phyloP scores from a whole-genome alignment of 1,284 basidiomycete genomes.

The Microbotryum saponariae region DNA sequence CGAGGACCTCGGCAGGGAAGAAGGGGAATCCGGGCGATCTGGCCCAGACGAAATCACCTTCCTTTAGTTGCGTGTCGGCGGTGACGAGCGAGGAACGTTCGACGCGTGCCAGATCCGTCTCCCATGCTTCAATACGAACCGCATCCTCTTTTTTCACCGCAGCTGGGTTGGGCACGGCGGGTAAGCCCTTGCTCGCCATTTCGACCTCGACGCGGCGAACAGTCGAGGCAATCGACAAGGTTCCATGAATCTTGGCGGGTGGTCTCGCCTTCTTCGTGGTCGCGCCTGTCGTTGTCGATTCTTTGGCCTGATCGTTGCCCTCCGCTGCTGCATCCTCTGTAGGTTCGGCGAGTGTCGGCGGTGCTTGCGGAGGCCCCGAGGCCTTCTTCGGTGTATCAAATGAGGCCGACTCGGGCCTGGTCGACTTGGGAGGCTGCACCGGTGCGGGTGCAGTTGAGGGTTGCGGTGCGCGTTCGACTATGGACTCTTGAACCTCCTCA shows the following conservation, averaged over 20 bases:
- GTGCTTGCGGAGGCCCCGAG: too few relatives aligned
- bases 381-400: too few relatives aligned
- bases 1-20: slow-evolving; percentile 44
- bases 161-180: too few relatives aligned
- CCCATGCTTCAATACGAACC: not conserved
- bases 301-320: slow-evolving; percentile 4
- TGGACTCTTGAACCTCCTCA: slow-evolving; percentile 1
- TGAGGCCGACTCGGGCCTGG: too few relatives aligned
- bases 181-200: not conserved
- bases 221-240: not conserved
- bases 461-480: slow-evolving; percentile 8
- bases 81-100: not conserved
- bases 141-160: not conserved
- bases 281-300: not conserved
- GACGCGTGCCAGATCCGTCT: slow-evolving; percentile 1
- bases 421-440: too few relatives aligned
- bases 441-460: too few relatives aligned
- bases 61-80: too few relatives aligned
- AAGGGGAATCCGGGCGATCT: slow-evolving; percentile 37
- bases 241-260: not conserved
- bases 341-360: too few relatives aligned
- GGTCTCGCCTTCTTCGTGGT: not conserved
- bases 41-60: slow-evolving; percentile 26
- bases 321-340: slow-evolving; percentile 1
- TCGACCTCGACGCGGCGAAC: not conserved